Base-by-base conservation (phyloP, 805 yeast genomes). In the Metschnikowia baotianmanensis region DNA sequence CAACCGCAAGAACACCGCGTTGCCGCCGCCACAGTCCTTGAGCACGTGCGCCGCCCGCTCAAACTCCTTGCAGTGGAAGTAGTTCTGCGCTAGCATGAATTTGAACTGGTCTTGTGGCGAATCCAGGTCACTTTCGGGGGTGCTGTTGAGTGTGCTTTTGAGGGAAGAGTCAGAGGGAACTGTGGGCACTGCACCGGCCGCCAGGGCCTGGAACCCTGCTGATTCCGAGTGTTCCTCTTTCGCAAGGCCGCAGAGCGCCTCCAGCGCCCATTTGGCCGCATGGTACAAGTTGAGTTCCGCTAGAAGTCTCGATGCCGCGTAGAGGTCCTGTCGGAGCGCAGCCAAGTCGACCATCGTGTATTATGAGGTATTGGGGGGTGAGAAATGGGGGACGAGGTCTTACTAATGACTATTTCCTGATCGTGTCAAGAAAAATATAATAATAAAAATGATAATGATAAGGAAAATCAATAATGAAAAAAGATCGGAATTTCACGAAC, bases 61-160 rank as follows among this genome's bases (percentile, higher is more conserved):
- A 57, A 82, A 91, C 61, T 93, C 98, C 52, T 84, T 82, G 55
- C 87, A 80, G 53, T 80, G 83, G 67, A 91, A 87, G 56, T 85
- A 82, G 0, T 85, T 60, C 39, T 79, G 77, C 1, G 91, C 96
- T 20, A 87, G 65, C 12, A 77, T 48, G 20, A 84, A 63, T 43
- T 65, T 63, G 42, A 76, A 72, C 33, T 58, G 62, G 42, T 69
- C 74, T n/a, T 44, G 30, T 35, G 59, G 28, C 15, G 28, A 11
- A n/a, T 25, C 28, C 15, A 4, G 53, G 42, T 79, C 80, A 2
- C 56, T 47, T 1, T 44, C 46, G 13, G 47, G 6, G 40, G 40
- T 4, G 39, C n/a, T n/a, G n/a, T n/a, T n/a, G n/a, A n/a, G n/a
- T n/a, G n/a, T n/a, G n/a, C n/a, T n/a, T n/a, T n/a, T n/a, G n/a